Evolutionary conservation across 768 basidiomycete genomes (phyloP), one percentile per base, ranked within the genome.

Genomic region (Solioccasus polychromus): DNA sequence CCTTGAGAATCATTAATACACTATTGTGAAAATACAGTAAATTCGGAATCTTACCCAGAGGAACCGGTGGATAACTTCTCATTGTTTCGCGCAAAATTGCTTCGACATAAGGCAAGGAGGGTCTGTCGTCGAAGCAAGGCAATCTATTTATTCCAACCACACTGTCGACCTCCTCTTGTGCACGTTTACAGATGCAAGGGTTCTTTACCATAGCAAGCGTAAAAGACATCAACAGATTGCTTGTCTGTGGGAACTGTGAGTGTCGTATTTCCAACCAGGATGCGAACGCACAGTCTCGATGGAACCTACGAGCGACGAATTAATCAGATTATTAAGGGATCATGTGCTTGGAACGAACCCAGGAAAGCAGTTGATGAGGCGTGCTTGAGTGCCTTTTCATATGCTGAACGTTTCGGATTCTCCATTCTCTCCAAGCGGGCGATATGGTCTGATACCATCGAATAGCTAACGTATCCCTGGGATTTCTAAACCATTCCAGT

Each of bases 21-120:
- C 32, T 38, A 39, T 22, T 8, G 10, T 7, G 23, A n/a, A 35
- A 22, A 5, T 6, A 5, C 5, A 15, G 31, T 11, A 26, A 38
- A n/a, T 12, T 8, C 8, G 15, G 9, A 9, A 4, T 11, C 36
- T 10, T 35, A 53, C 57, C 48, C 19, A 56, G n/a, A 10, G 57
- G 56, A 23, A 19, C 35, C 6, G 36, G n/a, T 4, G 57, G 57
- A 3, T 46, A 20, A 48, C 52, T 56, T 32, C 60, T 42, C 7
- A 48, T 25, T n/a, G 42, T 40, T 36, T 62, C 59, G n/a, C 51
- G 40, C 5, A 58, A 8, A 17, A 60, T 26, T 17, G 53, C 47
- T 5, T 51, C 44, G 7, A 32, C 14, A 15, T 53, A 51, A 15
- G 51, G 48, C 19, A 53, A 17, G 0, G 51, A 45, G 5, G 9